Base-by-base conservation (phyloP, 2,329 filamentous ascomycete genomes). In the Verticillium dahliae region DNA sequence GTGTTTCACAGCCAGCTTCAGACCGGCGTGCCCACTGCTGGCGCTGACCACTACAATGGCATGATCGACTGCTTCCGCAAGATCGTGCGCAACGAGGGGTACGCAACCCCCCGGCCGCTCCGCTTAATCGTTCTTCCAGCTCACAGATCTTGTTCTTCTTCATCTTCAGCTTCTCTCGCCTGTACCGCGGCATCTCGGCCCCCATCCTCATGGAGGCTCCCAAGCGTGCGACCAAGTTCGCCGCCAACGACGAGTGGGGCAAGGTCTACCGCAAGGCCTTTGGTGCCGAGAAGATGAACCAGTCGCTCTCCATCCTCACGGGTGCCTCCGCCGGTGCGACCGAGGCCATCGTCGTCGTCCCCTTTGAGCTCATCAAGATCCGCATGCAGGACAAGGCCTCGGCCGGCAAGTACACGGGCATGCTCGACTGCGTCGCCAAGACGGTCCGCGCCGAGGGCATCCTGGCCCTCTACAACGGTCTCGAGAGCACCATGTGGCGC, bases 31-130 rank as follows among this genome's bases (percentile, higher is more conserved):
- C 85, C 82, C 54, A 80, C 82, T 27, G 80, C 82, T 31, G 91
- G 92, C 63, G 88, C 88, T 67, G 95, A 98, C 71, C 81, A 85
- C 69, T 98, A 99, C 85, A 97, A 86, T 80, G 92, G 95, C 83
- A 99, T 98, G 92, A 73, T 97, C 63, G 95, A 99, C 78, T 98
- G 94, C 83, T 96, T 99, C 83, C 84, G 86, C 73, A 99, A 99
- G 86, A 99, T 99, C 72, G 86, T 99, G 76, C 90, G 86, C 78
- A 89, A 96, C 75, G 95, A 99, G 81, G 95, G 95, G 92, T 96
- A 85, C 67, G 82, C 69, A 55, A 56, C 22, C 34, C 15, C 58
- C 54, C 38, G 58, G n/a, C 2, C 22, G 4, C 27, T 14, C 27
- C 27, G 62, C 31, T 45, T 65, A 62, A 63, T 35, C 13, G 13